Conservation (phyloP, 2,329 filamentous ascomycete species). For the Fusarium compactum region DNA sequence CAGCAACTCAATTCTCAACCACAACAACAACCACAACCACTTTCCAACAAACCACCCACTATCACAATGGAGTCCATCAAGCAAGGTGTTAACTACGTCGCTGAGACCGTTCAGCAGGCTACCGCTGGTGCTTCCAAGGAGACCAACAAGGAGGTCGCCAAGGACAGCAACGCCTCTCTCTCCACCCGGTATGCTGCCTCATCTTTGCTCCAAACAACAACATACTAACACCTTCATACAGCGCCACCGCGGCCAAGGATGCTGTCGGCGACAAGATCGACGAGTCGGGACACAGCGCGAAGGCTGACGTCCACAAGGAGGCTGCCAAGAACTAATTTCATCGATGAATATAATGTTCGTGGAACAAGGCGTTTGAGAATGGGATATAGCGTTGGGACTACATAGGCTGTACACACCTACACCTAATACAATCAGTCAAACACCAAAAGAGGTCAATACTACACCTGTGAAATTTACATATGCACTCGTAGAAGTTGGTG, state of each 20-base stretch:
- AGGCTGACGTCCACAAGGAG: conserved; percentile 51
- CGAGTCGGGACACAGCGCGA: conserved; percentile 55
- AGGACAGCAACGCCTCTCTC: conserved; percentile 67
- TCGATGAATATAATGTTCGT: neutral
- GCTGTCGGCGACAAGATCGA: conserved; percentile 63
- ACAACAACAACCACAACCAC: conserved; percentile 26
- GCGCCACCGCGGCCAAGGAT: conserved; percentile 61
- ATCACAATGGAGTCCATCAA: conserved; percentile 65
- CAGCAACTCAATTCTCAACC: conserved; percentile 25
- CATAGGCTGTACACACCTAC: conserved; percentile 12
- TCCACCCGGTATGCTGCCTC: conserved; percentile 63
- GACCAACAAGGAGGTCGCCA: conserved; percentile 76
- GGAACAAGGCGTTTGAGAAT: too few species aligned
- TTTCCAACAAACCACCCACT: conserved; percentile 32
- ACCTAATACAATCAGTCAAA: conserved; percentile 24
- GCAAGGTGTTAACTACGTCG: conserved; percentile 77
- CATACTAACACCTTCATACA: conserved; percentile 49
- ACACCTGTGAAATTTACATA: neutral
- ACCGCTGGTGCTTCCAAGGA: conserved; percentile 72
- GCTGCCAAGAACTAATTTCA: neutral
- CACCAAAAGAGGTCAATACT: neutral
- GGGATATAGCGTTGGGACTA: conserved; percentile 23
- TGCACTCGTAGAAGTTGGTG: too few species aligned
- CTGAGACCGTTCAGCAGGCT: conserved; percentile 72
- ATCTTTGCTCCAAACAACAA: accelerated